Evolutionary conservation across 441 rosid species (phyloP), one percentile per base, ranked within the genome.

Genomic region (Pelargonium cotyledonis): DNA sequence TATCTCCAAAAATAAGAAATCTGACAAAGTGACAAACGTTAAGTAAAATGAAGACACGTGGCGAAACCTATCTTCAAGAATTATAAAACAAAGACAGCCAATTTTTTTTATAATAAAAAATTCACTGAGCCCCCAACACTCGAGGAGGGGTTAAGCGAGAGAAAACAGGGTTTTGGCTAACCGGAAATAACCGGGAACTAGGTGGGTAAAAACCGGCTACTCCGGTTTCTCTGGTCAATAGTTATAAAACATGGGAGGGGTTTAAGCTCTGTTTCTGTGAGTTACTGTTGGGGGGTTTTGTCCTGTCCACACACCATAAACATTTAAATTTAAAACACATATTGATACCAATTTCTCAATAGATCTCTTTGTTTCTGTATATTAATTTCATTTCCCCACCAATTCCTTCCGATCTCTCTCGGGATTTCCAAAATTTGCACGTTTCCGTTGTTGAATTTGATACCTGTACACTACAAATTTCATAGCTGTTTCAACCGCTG

Each of bases 311-410:
- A 14, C 58, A 53, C 7, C 58, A 15, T 16, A 53, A 53, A 53
- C 16, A n/a, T 53, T 53, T 4, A n/a, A 53, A 53, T 53, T 12
- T 12, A 53, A 53, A 53, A 8, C 18, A 53, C 18, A 53, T 15
- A 53, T 53, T 53, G 21, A 53, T 16, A n/a, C 18, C 58, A 51
- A 51, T 14, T 51, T 51, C 58, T 15, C 58, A n/a, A 18, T 53
- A 53, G 58, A 53, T 53, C 58, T 53, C 58, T 53, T 53, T 53
- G 21, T 53, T 53, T 15, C 58, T 53, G 58, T 53, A 18, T 53
- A n/a, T 15, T 8, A 16, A 53, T n/a, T 53, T 53, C 58, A 15
- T 53, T n/a, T 44, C 16, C 21, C 7, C 58, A 0, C 15, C 16
- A 14, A 53, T 53, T 53, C 58, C 16, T 18, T 53, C 58, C 8